Conservation (phyloP, 257 asterid species). For the Solanum dulcamara region DNA sequence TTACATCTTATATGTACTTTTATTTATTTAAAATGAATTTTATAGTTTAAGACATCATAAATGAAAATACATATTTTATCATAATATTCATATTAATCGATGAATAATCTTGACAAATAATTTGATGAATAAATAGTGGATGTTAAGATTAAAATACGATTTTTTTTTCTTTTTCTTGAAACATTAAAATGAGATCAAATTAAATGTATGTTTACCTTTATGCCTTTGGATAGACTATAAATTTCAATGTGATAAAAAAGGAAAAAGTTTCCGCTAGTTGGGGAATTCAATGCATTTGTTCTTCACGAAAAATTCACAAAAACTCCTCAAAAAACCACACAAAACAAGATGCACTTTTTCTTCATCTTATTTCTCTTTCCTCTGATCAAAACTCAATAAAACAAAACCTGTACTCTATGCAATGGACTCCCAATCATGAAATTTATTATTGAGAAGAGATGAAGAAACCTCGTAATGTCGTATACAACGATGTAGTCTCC, state of each 20-base stretch:
- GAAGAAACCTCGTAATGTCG: constrained; percentile 27
- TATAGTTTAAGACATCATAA: too few species aligned
- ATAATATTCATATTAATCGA: too few species aligned
- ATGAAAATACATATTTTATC: too few species aligned
- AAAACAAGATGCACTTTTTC: neutral
- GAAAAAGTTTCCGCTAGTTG: constrained; percentile 4
- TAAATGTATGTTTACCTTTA: neutral
- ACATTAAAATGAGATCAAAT: too few species aligned
- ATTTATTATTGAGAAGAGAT: constrained; percentile 28
- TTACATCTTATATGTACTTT: too few species aligned
- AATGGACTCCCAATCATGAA: neutral
- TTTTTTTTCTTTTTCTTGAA: too few species aligned
- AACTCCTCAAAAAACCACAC: neutral
- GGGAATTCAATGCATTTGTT: constrained; percentile 3
- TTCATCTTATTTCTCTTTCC: neutral
- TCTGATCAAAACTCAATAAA: neutral
- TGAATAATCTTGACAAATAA: too few species aligned
- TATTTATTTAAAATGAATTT: too few species aligned
- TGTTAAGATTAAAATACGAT: too few species aligned
- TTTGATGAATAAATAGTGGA: too few species aligned
- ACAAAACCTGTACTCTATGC: neutral
- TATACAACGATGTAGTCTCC: constrained; percentile 9
- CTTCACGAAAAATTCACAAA: neutral
- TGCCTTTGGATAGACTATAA: too few species aligned
- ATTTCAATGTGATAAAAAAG: neutral